phyloP scores from a whole-genome alignment of 805 yeast genomes.

The Kazachstania bromeliacearum region DNA sequence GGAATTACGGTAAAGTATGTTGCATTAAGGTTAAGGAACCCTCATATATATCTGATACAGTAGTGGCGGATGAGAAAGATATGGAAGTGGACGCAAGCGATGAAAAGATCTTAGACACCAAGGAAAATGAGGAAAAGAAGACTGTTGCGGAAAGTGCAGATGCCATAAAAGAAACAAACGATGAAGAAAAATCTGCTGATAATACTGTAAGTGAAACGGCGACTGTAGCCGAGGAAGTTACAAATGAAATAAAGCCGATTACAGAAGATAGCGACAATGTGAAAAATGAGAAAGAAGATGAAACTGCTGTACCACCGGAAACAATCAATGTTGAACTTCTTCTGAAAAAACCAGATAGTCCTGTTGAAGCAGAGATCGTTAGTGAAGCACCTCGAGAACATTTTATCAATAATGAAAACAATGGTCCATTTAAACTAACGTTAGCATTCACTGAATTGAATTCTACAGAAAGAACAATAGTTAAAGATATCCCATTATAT shows the following conservation, averaged over 20 bases:
- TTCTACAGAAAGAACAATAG: slow-evolving; percentile 27
- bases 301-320: slow-evolving; percentile 1
- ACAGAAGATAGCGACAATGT: neutral
- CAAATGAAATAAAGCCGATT: neutral
- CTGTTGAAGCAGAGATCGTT: slow-evolving; percentile 29
- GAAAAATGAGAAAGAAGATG: slow-evolving; percentile 3
- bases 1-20: slow-evolving; percentile 56
- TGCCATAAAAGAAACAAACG: neutral
- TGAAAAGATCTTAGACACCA: neutral
- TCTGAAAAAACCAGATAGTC: slow-evolving; percentile 26
- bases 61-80: neutral
- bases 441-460: slow-evolving; percentile 26
- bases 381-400: slow-evolving; percentile 1
- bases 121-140: neutral
- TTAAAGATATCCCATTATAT: slow-evolving; percentile 29
- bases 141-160: neutral
- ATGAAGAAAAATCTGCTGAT: neutral
- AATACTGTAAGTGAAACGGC: neutral
- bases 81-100: neutral
- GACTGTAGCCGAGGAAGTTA: no score
- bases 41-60: no score
- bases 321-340: slow-evolving; percentile 33
- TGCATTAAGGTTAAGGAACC: neutral
- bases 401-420: slow-evolving; percentile 24
- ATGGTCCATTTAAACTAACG: slow-evolving; percentile 27